Base-by-base conservation (phyloP, 345 rosid genomes). In the Eucalyptus cloeziana region DNA sequence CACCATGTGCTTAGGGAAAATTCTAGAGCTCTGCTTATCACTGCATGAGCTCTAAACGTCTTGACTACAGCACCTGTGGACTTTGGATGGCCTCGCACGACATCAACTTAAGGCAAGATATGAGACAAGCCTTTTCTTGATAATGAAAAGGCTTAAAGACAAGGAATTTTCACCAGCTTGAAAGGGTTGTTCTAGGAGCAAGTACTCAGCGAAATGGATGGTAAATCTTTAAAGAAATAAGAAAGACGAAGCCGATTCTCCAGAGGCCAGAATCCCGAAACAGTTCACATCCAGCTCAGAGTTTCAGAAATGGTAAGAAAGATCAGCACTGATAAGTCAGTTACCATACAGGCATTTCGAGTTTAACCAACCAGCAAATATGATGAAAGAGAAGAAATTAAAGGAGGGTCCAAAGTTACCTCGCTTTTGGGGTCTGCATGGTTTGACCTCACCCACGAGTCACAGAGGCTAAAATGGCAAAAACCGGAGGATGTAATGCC, bases 391-490 rank as follows among this genome's bases (percentile, higher is more conserved):
- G 62, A 85, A 88, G 47, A 88, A 86, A 40, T 58, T 33, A 88
- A 88, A 69, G 60, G 54, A 30, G 17, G 43, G 62, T 16, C 62
- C 90, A 90, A 91, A 88, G 87, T 94, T 94, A 96, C 99, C 98
- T 96, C 91, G 94, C 92, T 93, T 95, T 97, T 89, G 96, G 96
- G 90, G 97, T 94, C 96, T 96, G 99, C 99, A 97, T 97, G 91
- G 91, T 94, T 93, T 90, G 87, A 89, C 89, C 49, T 54, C 58
- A 86, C 69, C 87, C 43, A 54, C 87, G 24, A 52, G 37, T 88
- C 88, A 87, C 90, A 76, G 52, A 88, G 89, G 86, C 86, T 52
- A 67, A 76, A 86, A 30, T n/a, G 76, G 27, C n/a, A 67, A 80
- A 85, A 85, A 83, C 86, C 27, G 9, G 71, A 52, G 89, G 56